A percentile compares a stretch with the other conserved stretches of the same genome.
These are phyloP conservation scores for Pseudopyricularia javanii DNA, from an alignment of 2,329 filamentous ascomycete genomes.

Conservation along the genomic window DNA sequence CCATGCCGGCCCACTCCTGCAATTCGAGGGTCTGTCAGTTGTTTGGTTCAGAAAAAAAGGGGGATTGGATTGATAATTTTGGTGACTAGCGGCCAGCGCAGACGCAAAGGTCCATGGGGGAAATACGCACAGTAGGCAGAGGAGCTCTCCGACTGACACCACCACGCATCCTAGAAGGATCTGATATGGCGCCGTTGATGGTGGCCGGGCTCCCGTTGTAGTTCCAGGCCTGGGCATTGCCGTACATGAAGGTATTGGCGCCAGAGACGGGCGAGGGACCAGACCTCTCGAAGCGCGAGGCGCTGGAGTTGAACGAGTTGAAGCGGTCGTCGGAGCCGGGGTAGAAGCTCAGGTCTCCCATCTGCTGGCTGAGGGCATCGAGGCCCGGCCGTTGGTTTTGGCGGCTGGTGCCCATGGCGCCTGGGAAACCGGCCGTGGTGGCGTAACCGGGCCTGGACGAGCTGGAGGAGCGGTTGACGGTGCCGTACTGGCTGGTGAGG, in stretches of 20 bases:
- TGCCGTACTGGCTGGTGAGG: conserved; percentile 60
- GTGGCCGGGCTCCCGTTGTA: conserved; percentile 56
- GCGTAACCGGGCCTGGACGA: conserved; percentile 51
- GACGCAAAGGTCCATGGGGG: not conserved
- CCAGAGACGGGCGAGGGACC: conserved; percentile 13
- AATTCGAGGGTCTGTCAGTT: conserved; percentile 3
- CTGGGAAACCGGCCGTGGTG: conserved; percentile 37
- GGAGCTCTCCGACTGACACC: conserved; percentile 43
- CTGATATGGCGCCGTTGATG: conserved; percentile 52
- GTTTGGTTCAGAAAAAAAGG: not conserved
- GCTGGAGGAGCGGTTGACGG: conserved; percentile 58
- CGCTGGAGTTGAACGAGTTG: conserved; percentile 44
- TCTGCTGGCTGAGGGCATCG: conserved; percentile 57
- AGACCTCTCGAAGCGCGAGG: conserved; percentile 27
- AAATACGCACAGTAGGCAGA: conserved; percentile 52
- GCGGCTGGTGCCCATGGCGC: conserved; percentile 36
- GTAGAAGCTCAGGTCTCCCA: conserved; percentile 37
- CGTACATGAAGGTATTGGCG: conserved; percentile 31
- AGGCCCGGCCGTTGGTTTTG: conserved; percentile 55
- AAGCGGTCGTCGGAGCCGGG: conserved; percentile 57
- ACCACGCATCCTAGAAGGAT: conserved; percentile 40
- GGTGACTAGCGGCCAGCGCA: not conserved
- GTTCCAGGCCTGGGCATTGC: conserved; percentile 74
- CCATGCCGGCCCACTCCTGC: conserved; percentile 6
- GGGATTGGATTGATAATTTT: not conserved